A percentile compares a stretch with the other conserved stretches of the same genome.
Evolutionary conservation across 345 rosid species (phyloP).

Genomic region (Excoecaria agallocha): DNA sequence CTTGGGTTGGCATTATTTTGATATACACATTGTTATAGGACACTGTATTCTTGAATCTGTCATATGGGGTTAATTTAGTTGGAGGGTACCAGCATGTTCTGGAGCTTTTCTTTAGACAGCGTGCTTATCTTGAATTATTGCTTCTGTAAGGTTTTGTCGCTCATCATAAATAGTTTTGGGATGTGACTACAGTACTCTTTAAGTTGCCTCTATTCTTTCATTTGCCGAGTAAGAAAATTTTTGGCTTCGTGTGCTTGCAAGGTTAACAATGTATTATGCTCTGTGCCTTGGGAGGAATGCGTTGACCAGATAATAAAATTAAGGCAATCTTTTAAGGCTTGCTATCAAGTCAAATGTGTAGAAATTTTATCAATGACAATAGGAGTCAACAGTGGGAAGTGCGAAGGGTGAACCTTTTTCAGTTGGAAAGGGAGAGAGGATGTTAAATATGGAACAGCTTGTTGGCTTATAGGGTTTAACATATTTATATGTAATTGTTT

Average conservation of each 20-base stretch:
- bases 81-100: too few relatives aligned
- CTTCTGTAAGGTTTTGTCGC: not conserved
- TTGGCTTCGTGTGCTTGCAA: too few relatives aligned
- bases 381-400: too few relatives aligned
- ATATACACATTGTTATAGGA: not conserved
- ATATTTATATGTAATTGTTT: too few relatives aligned
- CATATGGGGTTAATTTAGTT: too few relatives aligned
- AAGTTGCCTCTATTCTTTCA: too few relatives aligned
- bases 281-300: not conserved
- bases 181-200: too few relatives aligned
- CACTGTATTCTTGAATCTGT: not conserved
- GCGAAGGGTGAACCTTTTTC: not conserved
- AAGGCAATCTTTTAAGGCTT: not conserved
- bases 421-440: not conserved
- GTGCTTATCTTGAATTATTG: not conserved
- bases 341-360: not conserved
- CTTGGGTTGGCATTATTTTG: not conserved
- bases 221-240: too few relatives aligned
- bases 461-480: not conserved
- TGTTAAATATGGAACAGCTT: not conserved
- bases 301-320: not conserved
- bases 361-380: not conserved
- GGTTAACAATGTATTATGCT: too few relatives aligned
- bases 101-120: too few relatives aligned
- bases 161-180: not conserved